Evolutionary conservation across 225 moss, liverwort and hornwort species (phyloP).

Genomic region (Climacium dendroides): DNA sequence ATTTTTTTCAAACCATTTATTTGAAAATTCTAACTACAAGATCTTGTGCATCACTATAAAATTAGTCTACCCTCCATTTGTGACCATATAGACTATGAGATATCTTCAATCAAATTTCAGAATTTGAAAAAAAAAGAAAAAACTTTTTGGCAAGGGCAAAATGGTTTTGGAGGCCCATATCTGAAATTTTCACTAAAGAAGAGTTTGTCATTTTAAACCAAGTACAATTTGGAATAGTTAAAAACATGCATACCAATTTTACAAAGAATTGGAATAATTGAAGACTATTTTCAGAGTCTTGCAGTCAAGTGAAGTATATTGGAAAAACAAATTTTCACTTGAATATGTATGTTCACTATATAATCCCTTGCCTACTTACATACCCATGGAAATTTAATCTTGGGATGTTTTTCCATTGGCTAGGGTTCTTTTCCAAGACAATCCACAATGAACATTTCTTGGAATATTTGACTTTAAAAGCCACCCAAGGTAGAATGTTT

Average conservation of each 20-base stretch:
- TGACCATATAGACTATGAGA: accelerated
- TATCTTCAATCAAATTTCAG: not conserved
- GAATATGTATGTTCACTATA: not conserved
- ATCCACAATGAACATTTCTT: accelerated
- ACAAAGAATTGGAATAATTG: accelerated
- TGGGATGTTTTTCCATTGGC: not conserved
- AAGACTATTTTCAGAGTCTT: not conserved
- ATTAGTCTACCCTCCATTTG: not conserved
- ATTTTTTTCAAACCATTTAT: not conserved
- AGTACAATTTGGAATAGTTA: not conserved
- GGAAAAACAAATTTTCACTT: not conserved
- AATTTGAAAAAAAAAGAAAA: too few species aligned
- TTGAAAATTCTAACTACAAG: not conserved
- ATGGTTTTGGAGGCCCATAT: not conserved
- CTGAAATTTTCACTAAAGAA: not conserved
- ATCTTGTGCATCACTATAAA: not conserved
- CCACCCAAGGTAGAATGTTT: not conserved
- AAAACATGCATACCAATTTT: not conserved
- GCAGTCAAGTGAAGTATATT: not conserved
- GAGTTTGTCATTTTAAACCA: not conserved
- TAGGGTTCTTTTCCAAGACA: not conserved
- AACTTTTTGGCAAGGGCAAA: accelerated
- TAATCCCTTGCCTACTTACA: too few species aligned
- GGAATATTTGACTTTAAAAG: not conserved
- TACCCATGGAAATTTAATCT: too few species aligned